Percentiles rank a stretch among this genome's conserved stretches.
These are phyloP conservation scores for Penicillium glabrum DNA, from an alignment of 2,329 filamentous ascomycete species.

Conservation along the genomic window DNA sequence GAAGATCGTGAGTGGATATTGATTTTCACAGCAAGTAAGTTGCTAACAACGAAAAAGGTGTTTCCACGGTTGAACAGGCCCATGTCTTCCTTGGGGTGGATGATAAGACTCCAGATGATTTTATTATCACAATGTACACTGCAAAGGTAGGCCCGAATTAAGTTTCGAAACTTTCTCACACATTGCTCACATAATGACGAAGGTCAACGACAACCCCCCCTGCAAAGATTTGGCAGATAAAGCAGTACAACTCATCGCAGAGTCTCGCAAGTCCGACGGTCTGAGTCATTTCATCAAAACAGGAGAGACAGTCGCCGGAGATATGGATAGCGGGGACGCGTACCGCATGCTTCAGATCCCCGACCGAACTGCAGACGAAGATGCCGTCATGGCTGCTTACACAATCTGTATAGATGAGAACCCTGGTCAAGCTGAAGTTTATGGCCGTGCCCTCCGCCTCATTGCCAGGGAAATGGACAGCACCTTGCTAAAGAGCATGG, in stretches of 20 bases:
- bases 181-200: not conserved
- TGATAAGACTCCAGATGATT: constrained; percentile 54
- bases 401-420: constrained; percentile 48
- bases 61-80: constrained; percentile 65
- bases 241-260: constrained; percentile 60
- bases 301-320: constrained; percentile 48
- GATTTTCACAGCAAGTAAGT: not conserved
- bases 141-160: constrained; percentile 50
- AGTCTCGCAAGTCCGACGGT: constrained; percentile 55
- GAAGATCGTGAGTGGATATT: constrained; percentile 48
- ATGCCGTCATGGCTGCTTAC: constrained; percentile 51
- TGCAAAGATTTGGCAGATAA: constrained; percentile 53
- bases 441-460: constrained; percentile 49
- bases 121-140: constrained; percentile 57
- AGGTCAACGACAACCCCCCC: constrained; percentile 54
- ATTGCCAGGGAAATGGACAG: constrained; percentile 48
- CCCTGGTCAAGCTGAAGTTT: constrained; percentile 46
- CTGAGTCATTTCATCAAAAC: constrained; percentile 55
- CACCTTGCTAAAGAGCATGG: constrained; percentile 33
- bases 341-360: constrained; percentile 53
- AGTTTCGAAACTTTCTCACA: not conserved
- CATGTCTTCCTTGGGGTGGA: constrained; percentile 60
- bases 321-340: constrained; percentile 59
- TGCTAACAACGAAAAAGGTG: constrained; percentile 32
- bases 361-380: constrained; percentile 53